Evolutionary conservation across 129 eudicot genomes (phyloP), one percentile per base, ranked within the genome.

Genomic region (Arctium minus): DNA sequence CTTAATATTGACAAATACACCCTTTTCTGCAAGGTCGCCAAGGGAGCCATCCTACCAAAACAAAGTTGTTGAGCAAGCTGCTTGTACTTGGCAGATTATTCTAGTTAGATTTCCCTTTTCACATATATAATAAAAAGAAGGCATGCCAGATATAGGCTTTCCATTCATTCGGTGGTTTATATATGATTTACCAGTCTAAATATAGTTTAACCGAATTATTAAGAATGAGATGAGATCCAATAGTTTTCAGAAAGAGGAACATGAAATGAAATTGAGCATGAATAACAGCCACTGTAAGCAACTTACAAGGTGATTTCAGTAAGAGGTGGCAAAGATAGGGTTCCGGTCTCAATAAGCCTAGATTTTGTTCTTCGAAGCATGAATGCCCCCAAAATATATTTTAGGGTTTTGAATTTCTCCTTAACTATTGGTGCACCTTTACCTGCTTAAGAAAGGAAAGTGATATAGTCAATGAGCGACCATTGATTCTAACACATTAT

Each of bases 311-410:
- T 92, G 65, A 93, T 95, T 82, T 95, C 99, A 72, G 99, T 92
- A 62, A 95, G 97, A 89, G 97, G 97, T 70, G 99, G 99, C 86
- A 95, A 86, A 82, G 88, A 84, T 73, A 95, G 90, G 84, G 90
- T 86, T 80, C 99, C 99, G 0, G 87, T 83, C 76, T 92, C 93
- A 38, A 90, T 86, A 83, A 95, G 99, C 90, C 81, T 90, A 33
- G 94, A 81, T 86, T 95, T 95, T 80, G 99, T 95, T 86, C 99
- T 87, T 73, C 99, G 93, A 82, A 92, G 92, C 99, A 95, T 95
- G 69, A 95, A 93, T 53, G 97, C 97, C 39, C 90, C 91, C 81
- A 95, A 73, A 78, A 92, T 78, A 84, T 90, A 88, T 80, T 90
- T 95, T 79, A 95, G 90, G 72, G 82, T 83, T 78, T 83, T 92